Evolutionary conservation across 208 protist species (phyloP).

Genomic region (Acanthamoeba castellanii): DNA sequence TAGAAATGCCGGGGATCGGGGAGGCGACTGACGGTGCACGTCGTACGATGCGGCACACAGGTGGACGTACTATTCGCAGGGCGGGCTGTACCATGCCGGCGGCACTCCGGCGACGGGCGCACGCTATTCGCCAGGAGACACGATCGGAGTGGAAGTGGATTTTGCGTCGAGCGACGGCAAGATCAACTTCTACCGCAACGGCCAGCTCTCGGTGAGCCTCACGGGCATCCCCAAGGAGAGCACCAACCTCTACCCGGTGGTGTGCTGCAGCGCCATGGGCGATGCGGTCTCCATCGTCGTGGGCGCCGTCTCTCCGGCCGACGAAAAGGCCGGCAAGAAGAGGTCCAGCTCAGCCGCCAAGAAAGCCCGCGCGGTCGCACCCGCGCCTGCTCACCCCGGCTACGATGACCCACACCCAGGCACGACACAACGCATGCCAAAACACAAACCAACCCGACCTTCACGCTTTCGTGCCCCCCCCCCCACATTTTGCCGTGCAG

Average conservation of each 20-base stretch:
- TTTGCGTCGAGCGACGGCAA: not conserved
- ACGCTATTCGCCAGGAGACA: not conserved
- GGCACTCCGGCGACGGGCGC: not conserved
- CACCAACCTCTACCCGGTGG: conserved; percentile 33
- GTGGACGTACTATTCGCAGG: conserved; percentile 41
- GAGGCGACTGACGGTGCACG: too few species aligned
- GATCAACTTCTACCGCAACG: conserved; percentile 15
- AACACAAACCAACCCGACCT: too few species aligned
- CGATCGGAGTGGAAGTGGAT: conserved; percentile 1
- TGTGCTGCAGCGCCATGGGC: conserved; percentile 9
- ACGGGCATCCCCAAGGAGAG: conserved; percentile 20
- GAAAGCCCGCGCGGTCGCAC: not conserved
- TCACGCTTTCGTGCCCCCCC: too few species aligned
- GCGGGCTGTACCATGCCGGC: conserved; percentile 32
- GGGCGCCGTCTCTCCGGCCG: not conserved
- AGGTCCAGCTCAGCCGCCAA: not conserved
- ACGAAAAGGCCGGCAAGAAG: conserved; percentile 43
- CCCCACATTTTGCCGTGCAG: too few species aligned
- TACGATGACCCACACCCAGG: not conserved
- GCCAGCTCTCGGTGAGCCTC: not conserved
- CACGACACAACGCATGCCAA: too few species aligned
- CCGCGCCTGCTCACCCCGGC: not conserved
- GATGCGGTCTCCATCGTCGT: not conserved
- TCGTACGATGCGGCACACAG: not conserved
- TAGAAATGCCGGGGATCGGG: too few species aligned